Evolutionary conservation across 129 eudicot genomes (phyloP), one percentile per base, ranked within the genome.

Genomic region (Flaveria bidentis): DNA sequence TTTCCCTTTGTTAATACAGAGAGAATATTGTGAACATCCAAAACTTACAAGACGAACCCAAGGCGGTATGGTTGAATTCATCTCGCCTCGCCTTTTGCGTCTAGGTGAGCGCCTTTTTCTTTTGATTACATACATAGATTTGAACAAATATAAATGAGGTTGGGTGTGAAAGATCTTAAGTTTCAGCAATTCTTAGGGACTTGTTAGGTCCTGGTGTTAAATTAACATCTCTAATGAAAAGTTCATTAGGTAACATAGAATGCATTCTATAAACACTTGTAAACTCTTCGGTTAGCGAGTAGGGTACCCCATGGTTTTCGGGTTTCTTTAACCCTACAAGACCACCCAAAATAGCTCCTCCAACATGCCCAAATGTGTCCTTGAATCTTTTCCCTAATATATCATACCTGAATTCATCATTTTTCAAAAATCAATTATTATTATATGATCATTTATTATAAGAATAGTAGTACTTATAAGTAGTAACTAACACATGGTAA

Each of bases 251-350:
- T 71, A 86, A 41, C 14, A 86, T 82, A 13, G 84, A 67, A 51
- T 89, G 95, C 88, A 86, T 82, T 22, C 95, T 74, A 15, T 89
- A 89, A 75, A 89, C 91, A 69, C 84, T 76, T 4, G 78, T 79
- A 56, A 89, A 86, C 76, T 89, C 94, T 62, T 89, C 94, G 0
- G 94, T 89, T 62, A 89, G 76, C 0, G 94, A 89, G 78, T 89
- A 89, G 47, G 94, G 86, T 41, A 89, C 88, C 15, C 91, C 91
- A 60, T 84, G 87, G 70, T 86, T 83, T 6, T 86, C 62, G 2
- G 91, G 88, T 50, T 86, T 82, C 45, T 74, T 71, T 45, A 73
- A 55, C 44, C 94, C 89, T 66, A 86, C 87, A 52, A 89, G 73
- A n/a, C 94, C 94, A 73, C 94, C 83, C 57, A 86, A 58, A 2